A percentile compares a stretch with the other conserved stretches of the same genome.
Conservation (phyloP, 1,284 basidiomycete genomes). For the Ceratobasidium sp. region DNA sequence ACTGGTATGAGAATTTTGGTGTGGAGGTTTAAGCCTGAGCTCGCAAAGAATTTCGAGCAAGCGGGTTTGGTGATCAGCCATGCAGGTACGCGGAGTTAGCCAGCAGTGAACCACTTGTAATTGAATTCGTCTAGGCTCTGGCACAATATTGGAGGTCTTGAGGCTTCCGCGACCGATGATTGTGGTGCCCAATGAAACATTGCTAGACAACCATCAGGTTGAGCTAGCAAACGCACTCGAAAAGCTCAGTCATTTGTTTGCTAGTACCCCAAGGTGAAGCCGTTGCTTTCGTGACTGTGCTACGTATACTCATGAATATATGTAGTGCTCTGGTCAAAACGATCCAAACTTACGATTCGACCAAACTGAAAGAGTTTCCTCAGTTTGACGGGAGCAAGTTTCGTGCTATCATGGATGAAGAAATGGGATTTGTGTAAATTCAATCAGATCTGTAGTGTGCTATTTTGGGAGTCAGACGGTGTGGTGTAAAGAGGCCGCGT, state of each 20-base stretch:
- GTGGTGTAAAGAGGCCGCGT: background rate
- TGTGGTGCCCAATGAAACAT: constrained; percentile 85
- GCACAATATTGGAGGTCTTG: constrained; percentile 90
- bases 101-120: background rate
- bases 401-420: constrained; percentile 68
- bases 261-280: constrained; percentile 67
- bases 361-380: constrained; percentile 65
- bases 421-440: constrained; percentile 67
- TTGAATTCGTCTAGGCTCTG: constrained; percentile 70
- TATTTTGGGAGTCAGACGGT: background rate
- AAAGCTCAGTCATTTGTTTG: constrained; percentile 66
- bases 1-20: constrained; percentile 56
- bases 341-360: constrained; percentile 60
- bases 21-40: constrained; percentile 74
- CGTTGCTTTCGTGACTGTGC: constrained; percentile 13
- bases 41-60: constrained; percentile 67
- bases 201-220: constrained; percentile 93
- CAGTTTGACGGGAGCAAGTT: constrained; percentile 69
- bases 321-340: constrained; percentile 62
- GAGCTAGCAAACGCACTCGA: constrained; percentile 81
- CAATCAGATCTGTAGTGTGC: background rate
- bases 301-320: constrained; percentile 41
- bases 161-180: constrained; percentile 77
- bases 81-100: constrained; percentile 71
- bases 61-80: constrained; percentile 89